Evolutionary conservation across 2,329 filamentous ascomycete species (phyloP).

Genomic region (Xylariaceae sp.): DNA sequence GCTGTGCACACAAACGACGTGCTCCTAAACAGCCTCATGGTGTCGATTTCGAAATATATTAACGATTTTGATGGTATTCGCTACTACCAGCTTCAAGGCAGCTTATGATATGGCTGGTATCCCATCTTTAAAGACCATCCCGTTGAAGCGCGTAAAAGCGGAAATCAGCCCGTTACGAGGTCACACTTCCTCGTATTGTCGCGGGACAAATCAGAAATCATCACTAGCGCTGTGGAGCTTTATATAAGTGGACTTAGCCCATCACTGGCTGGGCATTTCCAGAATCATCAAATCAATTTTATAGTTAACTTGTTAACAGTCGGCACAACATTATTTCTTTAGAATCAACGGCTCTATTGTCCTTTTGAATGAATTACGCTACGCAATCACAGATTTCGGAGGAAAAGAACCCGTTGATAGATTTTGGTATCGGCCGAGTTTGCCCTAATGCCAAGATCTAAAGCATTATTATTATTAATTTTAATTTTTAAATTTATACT

Average conservation of each 20-base stretch:
- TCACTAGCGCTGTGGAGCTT: not conserved
- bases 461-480: no score
- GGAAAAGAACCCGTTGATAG: no score
- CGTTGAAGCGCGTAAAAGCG: not conserved
- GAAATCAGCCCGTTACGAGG: not conserved
- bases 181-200: conserved; percentile 5
- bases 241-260: not conserved
- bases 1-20: not conserved
- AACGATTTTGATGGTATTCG: no score
- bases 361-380: no score
- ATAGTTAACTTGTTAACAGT: no score
- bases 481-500: no score
- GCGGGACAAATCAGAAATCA: not conserved
- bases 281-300: not conserved
- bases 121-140: not conserved
- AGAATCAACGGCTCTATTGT: no score
- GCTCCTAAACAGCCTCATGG: not conserved
- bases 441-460: no score
- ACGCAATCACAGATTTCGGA: no score
- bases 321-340: no score
- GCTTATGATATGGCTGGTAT: not conserved
- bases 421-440: no score
- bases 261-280: not conserved
- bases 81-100: no score
- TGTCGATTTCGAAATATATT: not conserved